These are phyloP conservation scores for Mycena sp. DNA, from an alignment of 1,284 basidiomycete genomes.

Conservation along the genomic window DNA sequence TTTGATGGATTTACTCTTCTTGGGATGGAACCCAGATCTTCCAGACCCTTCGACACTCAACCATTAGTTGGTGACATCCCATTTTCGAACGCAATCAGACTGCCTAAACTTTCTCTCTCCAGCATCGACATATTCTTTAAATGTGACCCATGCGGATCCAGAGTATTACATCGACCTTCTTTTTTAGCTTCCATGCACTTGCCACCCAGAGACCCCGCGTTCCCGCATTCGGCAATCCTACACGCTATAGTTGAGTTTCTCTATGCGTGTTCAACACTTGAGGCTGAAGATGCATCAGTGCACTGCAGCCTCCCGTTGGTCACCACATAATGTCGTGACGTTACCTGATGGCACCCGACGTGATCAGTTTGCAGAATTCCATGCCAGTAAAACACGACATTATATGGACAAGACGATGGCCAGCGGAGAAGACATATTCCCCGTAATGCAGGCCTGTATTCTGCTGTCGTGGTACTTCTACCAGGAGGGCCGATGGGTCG, in stretches of 20 bases:
- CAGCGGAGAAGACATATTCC: slow-evolving; percentile 84
- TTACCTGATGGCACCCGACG: slow-evolving; percentile 77
- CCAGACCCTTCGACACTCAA: slow-evolving; percentile 75
- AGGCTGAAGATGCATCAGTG: slow-evolving; percentile 57
- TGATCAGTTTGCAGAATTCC: slow-evolving; percentile 85
- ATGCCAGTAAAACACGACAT: slow-evolving; percentile 82
- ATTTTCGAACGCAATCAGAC: slow-evolving; percentile 9
- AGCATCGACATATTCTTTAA: slow-evolving; percentile 85
- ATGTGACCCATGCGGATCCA: slow-evolving; percentile 83
- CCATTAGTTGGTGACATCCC: slow-evolving; percentile 68
- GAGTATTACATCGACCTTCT: slow-evolving; percentile 80
- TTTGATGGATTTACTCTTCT: slow-evolving; percentile 70
- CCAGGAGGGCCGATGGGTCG: slow-evolving; percentile 87
- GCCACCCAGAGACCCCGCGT: slow-evolving; percentile 77
- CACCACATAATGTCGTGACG: slow-evolving; percentile 70
- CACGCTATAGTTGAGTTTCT: slow-evolving; percentile 74
- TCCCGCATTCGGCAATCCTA: slow-evolving; percentile 84
- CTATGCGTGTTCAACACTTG: slow-evolving; percentile 17
- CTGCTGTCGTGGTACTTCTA: slow-evolving; percentile 90
- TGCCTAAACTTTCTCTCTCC: slow-evolving; percentile 15
- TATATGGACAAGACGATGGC: slow-evolving; percentile 88
- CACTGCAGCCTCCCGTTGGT: slow-evolving; percentile 85
- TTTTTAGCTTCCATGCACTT: slow-evolving; percentile 80
- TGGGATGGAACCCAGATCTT: slow-evolving; percentile 85
- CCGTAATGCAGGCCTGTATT: slow-evolving; percentile 85